Percentiles rank a stretch among this genome's conserved stretches.
Evolutionary conservation across 2,329 filamentous ascomycete species (phyloP).

Genomic region (Hortaea sp.): DNA sequence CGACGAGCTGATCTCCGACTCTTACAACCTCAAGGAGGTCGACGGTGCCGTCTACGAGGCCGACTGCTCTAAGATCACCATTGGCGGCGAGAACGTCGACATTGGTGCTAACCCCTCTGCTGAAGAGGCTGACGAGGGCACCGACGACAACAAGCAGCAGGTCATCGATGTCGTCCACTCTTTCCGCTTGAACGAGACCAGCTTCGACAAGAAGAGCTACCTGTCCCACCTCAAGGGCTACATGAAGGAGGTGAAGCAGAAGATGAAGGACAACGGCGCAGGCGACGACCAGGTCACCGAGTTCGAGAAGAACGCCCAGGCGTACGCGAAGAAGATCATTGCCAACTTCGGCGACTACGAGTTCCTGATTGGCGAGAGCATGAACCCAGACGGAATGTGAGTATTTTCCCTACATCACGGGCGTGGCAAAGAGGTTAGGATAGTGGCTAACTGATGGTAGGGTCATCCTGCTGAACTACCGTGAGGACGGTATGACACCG

Average conservation of each 20-base stretch:
- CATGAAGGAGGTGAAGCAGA: conserved; percentile 78
- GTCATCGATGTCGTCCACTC: conserved; percentile 92
- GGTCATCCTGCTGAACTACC: conserved; percentile 92
- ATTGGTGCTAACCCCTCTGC: conserved; percentile 95
- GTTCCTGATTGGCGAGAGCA: conserved; percentile 83
- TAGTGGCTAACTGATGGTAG: conserved; percentile 34
- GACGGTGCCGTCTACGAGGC: conserved; percentile 79
- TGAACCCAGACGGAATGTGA: conserved; percentile 90
- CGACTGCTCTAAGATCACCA: conserved; percentile 81
- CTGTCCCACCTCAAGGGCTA: conserved; percentile 81
- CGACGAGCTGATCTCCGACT: conserved; percentile 97
- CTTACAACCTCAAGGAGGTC: conserved; percentile 71
- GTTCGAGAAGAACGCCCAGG: conserved; percentile 68
- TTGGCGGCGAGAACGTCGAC: conserved; percentile 61
- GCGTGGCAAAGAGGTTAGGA: not conserved
- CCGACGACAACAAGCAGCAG: conserved; percentile 59
- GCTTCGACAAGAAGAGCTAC: conserved; percentile 82
- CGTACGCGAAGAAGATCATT: conserved; percentile 72
- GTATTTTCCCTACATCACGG: conserved; percentile 20
- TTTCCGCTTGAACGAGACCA: conserved; percentile 74
- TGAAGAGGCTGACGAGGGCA: conserved; percentile 65
- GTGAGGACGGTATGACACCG: conserved; percentile 87
- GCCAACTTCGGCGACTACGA: conserved; percentile 92
- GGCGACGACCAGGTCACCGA: conserved; percentile 57
- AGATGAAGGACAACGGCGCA: conserved; percentile 54